These are phyloP conservation scores for Penium margaritaceum DNA, from an alignment of 139 green algal genomes.

Conservation along the genomic window DNA sequence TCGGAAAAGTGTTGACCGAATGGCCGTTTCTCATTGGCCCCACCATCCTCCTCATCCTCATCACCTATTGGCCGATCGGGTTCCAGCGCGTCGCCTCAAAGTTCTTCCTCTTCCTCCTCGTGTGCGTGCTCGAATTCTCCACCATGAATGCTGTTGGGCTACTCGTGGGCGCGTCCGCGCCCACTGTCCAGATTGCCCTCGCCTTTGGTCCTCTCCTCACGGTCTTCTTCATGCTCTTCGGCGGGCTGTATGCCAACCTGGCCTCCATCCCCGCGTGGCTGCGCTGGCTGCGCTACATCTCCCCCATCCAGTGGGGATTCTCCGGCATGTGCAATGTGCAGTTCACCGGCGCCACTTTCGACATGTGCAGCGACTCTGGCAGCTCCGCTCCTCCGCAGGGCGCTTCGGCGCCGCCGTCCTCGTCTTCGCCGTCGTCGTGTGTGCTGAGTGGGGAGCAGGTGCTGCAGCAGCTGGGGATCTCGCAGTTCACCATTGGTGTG, in stretches of 20 bases:
- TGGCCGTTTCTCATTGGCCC: constrained; percentile 45
- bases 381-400: too few relatives aligned
- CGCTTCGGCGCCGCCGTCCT: too few relatives aligned
- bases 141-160: constrained; percentile 38
- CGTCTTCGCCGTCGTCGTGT: too few relatives aligned
- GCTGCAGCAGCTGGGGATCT: too few relatives aligned
- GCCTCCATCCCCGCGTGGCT: constrained; percentile 49
- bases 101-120: constrained; percentile 54
- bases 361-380: too few relatives aligned
- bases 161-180: constrained; percentile 9
- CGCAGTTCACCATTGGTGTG: too few relatives aligned
- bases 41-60: constrained; percentile 54
- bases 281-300: constrained; percentile 43
- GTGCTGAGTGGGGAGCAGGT: too few relatives aligned
- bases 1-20: constrained; percentile 50
- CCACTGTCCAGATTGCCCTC: background rate
- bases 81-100: constrained; percentile 50
- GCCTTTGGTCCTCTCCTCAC: background rate
- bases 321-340: too few relatives aligned
- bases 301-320: constrained; percentile 48
- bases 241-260: constrained; percentile 55
- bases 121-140: constrained; percentile 46
- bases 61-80: constrained; percentile 57
- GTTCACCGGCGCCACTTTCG: too few relatives aligned
- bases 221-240: constrained; percentile 52